phyloP scores from a whole-genome alignment of 2,329 filamentous ascomycete genomes.

The Botrytis elliptica region DNA sequence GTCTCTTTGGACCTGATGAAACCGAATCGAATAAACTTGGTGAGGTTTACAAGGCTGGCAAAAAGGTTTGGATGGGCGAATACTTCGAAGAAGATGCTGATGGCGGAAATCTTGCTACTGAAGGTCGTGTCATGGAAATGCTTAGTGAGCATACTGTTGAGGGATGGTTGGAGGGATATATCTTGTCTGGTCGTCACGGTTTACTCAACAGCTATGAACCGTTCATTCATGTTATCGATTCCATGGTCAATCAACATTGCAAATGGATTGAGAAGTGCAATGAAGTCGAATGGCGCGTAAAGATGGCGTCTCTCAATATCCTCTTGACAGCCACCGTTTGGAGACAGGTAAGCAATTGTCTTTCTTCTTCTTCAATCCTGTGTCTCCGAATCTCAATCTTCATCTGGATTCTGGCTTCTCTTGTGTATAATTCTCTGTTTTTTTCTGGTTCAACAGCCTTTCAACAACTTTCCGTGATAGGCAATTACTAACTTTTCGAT shows the following conservation, averaged over 20 bases:
- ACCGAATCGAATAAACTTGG: constrained; percentile 78
- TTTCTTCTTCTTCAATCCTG: not conserved
- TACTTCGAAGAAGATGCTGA: constrained; percentile 75
- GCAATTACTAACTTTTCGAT: not conserved
- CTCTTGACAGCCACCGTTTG: constrained; percentile 76
- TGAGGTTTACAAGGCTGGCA: constrained; percentile 68
- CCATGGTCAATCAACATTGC: constrained; percentile 83
- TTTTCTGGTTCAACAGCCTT: not conserved
- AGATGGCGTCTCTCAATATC: constrained; percentile 75
- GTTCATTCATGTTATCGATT: constrained; percentile 80
- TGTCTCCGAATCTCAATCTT: not conserved
- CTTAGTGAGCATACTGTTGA: constrained; percentile 79
- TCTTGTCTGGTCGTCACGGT: constrained; percentile 72
- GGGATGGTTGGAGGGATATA: constrained; percentile 78
- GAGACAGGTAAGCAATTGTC: constrained; percentile 56
- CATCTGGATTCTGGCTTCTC: too few species aligned
- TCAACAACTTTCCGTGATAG: not conserved
- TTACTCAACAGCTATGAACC: constrained; percentile 76
- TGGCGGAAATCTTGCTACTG: constrained; percentile 67
- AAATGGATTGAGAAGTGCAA: constrained; percentile 82
- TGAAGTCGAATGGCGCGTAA: constrained; percentile 75
- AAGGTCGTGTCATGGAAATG: constrained; percentile 78
- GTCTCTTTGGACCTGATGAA: constrained; percentile 76
- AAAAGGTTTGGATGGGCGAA: constrained; percentile 79
- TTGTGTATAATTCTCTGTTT: accelerated